A percentile compares a stretch with the other conserved stretches of the same genome.
phyloP scores from a whole-genome alignment of 1,284 basidiomycete species.

The Ustilago lituana region DNA sequence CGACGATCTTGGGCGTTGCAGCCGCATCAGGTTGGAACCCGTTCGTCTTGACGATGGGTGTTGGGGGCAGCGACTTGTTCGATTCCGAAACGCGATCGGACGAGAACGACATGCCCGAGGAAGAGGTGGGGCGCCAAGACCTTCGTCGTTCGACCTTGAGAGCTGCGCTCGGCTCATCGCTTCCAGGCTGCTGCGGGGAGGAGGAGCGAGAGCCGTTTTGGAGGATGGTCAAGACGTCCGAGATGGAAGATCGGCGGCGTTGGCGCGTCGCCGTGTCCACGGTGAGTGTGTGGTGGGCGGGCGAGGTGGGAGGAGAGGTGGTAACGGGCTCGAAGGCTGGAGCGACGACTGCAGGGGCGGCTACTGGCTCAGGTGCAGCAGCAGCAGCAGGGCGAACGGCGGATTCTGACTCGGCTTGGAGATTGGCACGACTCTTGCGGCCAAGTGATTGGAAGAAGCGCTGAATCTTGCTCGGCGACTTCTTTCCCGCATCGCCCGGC shows the following conservation, averaged over 20 bases:
- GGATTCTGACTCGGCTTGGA: background rate
- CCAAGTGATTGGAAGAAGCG: conserved; percentile 36
- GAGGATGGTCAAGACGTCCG: conserved; percentile 31
- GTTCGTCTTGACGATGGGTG: conserved; percentile 2
- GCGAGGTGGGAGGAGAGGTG: background rate
- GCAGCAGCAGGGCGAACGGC: background rate
- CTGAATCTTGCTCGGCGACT: conserved; percentile 24
- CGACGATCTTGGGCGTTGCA: conserved; percentile 36
- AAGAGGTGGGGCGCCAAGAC: conserved; percentile 25
- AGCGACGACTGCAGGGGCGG: background rate
- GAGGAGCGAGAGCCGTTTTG: conserved; percentile 4
- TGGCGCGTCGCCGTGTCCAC: conserved; percentile 7
- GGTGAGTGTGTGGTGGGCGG: background rate
- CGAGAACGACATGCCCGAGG: background rate
- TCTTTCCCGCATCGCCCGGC: too few relatives aligned
- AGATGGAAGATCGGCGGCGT: conserved; percentile 20
- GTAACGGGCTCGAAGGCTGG: background rate
- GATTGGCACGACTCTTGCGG: conserved; percentile 17
- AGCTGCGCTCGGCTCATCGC: background rate
- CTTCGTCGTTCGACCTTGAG: conserved; percentile 19
- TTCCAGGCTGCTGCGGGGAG: background rate
- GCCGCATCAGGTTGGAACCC: conserved; percentile 14
- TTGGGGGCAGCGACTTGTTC: conserved; percentile 6
- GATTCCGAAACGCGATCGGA: background rate
- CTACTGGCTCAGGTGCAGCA: background rate